phyloP scores from a whole-genome alignment of 345 rosid species.

The Eucalyptus shirleyi region DNA sequence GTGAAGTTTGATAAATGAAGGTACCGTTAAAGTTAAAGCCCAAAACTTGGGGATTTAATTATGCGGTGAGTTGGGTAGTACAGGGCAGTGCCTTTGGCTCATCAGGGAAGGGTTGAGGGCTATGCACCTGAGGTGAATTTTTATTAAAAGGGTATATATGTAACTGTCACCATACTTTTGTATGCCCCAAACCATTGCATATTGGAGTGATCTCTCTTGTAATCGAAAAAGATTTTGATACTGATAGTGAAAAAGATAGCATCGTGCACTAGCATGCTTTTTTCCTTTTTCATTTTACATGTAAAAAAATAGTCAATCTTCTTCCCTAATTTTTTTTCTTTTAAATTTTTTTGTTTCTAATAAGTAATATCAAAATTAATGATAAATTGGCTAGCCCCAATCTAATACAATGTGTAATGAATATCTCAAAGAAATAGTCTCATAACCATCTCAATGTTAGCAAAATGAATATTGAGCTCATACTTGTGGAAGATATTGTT shows the following conservation, averaged over 20 bases:
- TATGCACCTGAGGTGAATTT: not conserved
- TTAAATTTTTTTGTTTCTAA: not conserved
- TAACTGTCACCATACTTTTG: not conserved
- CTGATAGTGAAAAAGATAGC: not conserved
- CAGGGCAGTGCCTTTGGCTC: not conserved
- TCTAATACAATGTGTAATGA: too few relatives aligned
- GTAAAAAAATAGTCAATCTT: not conserved
- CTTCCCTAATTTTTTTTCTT: not conserved
- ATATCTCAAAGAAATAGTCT: not conserved
- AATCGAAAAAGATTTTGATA: not conserved
- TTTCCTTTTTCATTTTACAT: not conserved
- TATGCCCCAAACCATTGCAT: rapidly evolving
- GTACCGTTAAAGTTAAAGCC: not conserved
- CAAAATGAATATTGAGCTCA: not conserved
- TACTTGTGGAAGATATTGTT: not conserved
- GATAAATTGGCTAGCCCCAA: not conserved
- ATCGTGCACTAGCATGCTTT: not conserved
- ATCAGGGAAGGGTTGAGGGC: not conserved
- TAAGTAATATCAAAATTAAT: not conserved
- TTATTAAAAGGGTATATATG: not conserved
- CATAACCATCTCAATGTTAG: not conserved
- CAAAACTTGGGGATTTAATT: not conserved
- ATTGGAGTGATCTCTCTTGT: not conserved
- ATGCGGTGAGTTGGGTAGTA: not conserved
- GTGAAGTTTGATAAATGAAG: not conserved